Conservation (phyloP, 2,329 filamentous ascomycete species). For the Oidium heveae region DNA sequence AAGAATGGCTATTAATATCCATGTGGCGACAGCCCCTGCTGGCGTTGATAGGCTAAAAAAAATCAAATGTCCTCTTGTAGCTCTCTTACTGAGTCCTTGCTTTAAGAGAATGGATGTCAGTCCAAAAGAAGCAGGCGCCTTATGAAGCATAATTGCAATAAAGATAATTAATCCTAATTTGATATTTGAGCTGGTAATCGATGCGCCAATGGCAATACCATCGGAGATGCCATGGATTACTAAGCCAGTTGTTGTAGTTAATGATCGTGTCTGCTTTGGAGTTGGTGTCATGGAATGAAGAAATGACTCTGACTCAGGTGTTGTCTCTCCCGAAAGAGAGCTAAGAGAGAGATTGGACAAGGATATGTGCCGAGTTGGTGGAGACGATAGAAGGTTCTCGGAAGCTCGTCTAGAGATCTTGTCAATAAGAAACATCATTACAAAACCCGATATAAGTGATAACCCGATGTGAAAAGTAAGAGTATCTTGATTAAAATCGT, state of each 20-base stretch:
- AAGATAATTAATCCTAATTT: conserved; percentile 81
- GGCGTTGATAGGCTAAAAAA: conserved; percentile 85
- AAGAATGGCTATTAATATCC: conserved; percentile 49
- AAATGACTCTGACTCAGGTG: conserved; percentile 23
- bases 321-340: conserved; percentile 22
- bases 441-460: conserved; percentile 66
- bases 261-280: conserved; percentile 31
- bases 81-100: conserved; percentile 71
- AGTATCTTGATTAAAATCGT: conserved; percentile 15
- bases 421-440: conserved; percentile 93
- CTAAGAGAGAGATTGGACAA: conserved; percentile 50
- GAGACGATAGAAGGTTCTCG: conserved; percentile 35
- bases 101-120: conserved; percentile 74
- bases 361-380: conserved; percentile 62
- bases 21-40: conserved; percentile 61
- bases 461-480: conserved; percentile 63
- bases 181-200: conserved; percentile 46
- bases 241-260: conserved; percentile 79
- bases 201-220: conserved; percentile 85
- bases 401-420: conserved; percentile 51
- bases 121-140: conserved; percentile 86
- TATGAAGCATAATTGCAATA: conserved; percentile 90
- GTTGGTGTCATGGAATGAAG: conserved; percentile 30
- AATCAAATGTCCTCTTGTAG: conserved; percentile 59
- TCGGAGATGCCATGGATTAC: conserved; percentile 91